Percentiles rank a stretch among this genome's conserved stretches.
Evolutionary conservation across 2,329 filamentous ascomycete species (phyloP).

Genomic region (Pochonia chlamydosporia): DNA sequence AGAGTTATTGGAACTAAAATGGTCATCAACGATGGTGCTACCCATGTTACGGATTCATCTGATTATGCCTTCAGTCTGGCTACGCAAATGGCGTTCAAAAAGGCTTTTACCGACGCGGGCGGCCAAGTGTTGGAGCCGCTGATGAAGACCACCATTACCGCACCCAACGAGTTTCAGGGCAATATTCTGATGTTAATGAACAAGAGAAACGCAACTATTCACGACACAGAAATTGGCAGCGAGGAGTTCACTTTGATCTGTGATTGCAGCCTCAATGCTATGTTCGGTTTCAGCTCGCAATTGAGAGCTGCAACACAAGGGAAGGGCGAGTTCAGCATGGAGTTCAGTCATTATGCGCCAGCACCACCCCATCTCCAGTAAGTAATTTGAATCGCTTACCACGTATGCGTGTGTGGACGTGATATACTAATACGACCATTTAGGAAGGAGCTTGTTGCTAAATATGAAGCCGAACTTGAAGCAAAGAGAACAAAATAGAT

Average conservation of each 20-base stretch:
- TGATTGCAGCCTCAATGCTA: conserved; percentile 89
- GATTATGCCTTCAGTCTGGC: conserved; percentile 95
- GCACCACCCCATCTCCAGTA: conserved; percentile 87
- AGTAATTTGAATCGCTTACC: conserved; percentile 28
- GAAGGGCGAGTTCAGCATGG: conserved; percentile 98
- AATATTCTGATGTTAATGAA: conserved; percentile 92
- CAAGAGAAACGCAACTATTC: conserved; percentile 92
- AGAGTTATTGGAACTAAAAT: conserved; percentile 84
- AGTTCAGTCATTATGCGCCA: conserved; percentile 92
- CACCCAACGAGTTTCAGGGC: conserved; percentile 95
- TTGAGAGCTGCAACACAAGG: conserved; percentile 91
- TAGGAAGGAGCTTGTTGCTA: conserved; percentile 54
- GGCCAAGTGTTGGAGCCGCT: conserved; percentile 88
- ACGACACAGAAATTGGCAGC: conserved; percentile 87
- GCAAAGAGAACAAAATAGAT: conserved; percentile 48
- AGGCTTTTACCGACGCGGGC: conserved; percentile 75
- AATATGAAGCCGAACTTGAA: conserved; percentile 54
- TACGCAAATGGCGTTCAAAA: conserved; percentile 93
- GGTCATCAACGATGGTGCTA: conserved; percentile 93
- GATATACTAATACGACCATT: background rate
- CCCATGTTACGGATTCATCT: conserved; percentile 94
- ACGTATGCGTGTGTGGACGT: no score
- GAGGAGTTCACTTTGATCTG: conserved; percentile 92
- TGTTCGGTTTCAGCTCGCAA: conserved; percentile 96
- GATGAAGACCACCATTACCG: conserved; percentile 97